Percentiles rank a stretch among this genome's conserved stretches.
Conservation (phyloP, 2,329 filamentous ascomycete genomes). For the Bisporella sp. region DNA sequence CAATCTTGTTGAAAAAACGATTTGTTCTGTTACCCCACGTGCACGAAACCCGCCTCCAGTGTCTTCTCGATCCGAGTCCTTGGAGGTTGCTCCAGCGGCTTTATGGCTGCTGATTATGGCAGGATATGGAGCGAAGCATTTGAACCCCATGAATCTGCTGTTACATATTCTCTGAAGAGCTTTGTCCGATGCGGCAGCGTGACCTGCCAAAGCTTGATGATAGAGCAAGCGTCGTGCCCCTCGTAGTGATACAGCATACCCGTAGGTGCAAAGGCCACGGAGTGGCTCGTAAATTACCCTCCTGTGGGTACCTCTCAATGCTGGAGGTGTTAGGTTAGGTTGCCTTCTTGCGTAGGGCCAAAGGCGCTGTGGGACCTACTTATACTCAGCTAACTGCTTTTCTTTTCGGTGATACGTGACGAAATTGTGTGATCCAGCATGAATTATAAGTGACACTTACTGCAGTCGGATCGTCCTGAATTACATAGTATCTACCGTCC, state of each 20-base stretch:
- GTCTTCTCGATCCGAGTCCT: neutral
- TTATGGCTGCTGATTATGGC: neutral
- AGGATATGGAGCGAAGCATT: neutral
- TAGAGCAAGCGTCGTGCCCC: neutral
- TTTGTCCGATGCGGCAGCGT: neutral
- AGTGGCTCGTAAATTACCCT: neutral
- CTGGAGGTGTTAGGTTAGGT: neutral
- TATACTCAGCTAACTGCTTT: too few relatives aligned
- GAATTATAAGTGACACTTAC: too few relatives aligned
- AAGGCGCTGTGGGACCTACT: neutral
- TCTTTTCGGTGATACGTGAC: too few relatives aligned
- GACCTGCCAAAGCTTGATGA: neutral
- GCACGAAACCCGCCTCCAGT: neutral
- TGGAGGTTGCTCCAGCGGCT: neutral
- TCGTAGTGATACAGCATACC: neutral
- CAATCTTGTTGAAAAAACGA: neutral
- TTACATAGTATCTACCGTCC: neutral
- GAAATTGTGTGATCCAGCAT: too few relatives aligned
- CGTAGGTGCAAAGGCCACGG: neutral
- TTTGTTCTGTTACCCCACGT: neutral
- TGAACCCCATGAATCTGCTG: neutral
- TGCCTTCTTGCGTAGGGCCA: neutral
- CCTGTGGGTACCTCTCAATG: neutral
- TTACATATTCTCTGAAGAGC: neutral
- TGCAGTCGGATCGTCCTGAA: neutral